Conservation (phyloP, 148 eudicot genomes). For the Pouteria glomerata region DNA sequence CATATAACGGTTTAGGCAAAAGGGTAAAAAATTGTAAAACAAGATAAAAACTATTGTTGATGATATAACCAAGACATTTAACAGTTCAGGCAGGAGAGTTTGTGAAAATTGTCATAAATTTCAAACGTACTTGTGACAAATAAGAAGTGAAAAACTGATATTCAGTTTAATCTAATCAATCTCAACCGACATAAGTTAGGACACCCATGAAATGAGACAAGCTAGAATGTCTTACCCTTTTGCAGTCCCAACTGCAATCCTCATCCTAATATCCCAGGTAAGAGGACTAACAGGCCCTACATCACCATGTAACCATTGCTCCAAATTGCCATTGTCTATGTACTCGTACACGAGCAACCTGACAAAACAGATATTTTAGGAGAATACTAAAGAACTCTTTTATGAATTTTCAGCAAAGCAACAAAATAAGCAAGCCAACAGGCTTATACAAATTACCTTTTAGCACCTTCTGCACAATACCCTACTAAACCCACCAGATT, state of each 20-base stretch:
- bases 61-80: neutral
- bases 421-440: neutral
- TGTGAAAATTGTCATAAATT: too few relatives aligned
- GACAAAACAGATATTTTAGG: slow-evolving; percentile 5
- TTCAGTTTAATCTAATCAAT: neutral
- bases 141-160: neutral
- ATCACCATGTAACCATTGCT: slow-evolving; percentile 96
- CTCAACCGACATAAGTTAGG: neutral
- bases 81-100: neutral
- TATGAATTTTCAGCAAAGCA: neutral
- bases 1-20: neutral
- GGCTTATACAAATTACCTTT: slow-evolving; percentile 47
- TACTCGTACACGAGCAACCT: slow-evolving; percentile 94
- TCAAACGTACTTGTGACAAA: too few relatives aligned
- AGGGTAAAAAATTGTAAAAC: neutral
- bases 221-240: slow-evolving; percentile 57
- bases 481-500: slow-evolving; percentile 87
- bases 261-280: slow-evolving; percentile 79
- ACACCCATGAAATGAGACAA: neutral
- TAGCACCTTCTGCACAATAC: slow-evolving; percentile 85
- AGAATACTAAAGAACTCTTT: neutral
- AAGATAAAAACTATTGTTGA: neutral
- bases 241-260: slow-evolving; percentile 87
- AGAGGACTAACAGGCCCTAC: slow-evolving; percentile 72
- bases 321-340: slow-evolving; percentile 83